Evolutionary conservation across 768 basidiomycete genomes (phyloP), one percentile per base, ranked within the genome.

Genomic region (Hygrocybe punicea): DNA sequence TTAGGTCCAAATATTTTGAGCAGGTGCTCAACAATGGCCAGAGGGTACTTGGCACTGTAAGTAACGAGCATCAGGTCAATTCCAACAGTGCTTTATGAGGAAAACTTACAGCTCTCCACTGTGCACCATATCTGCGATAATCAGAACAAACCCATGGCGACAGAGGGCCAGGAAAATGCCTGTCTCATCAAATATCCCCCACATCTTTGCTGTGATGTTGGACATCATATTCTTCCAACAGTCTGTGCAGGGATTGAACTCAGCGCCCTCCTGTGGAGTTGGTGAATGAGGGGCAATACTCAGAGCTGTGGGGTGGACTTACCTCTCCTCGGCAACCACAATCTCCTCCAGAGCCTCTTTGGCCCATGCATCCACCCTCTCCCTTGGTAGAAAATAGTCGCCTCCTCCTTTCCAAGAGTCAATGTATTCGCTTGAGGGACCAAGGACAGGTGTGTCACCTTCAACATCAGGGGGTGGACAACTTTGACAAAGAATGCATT

Each of bases 171-270:
- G 50, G 46, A 71, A 72, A 16, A 68, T 52, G 1, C 69, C 67
- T 1, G 66, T 68, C 58, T 70, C 65, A 10, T 69, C 66, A 54
- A 68, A 71, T 0, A 69, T 57, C 0, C 63, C 65, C 67, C 65
- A 69, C 64, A 66, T 67, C 17, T 53, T 55, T 3, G 59, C 53
- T 0, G 49, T 58, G 1, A 62, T 14, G 13, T 64, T 61, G 5
- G 57, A 57, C 5, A 42, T 48, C 61, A 66, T 63, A 25, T 67
- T 66, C 16, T 51, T 58, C 67, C 67, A 71, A 0, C 60, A 35
- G 4, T 58, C 52, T 1, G 34, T 57, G 33, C 70, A 71, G 1
- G 58, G 57, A 40, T 54, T 63, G 2, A 23, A 34, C 25, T 63
- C 29, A 4, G 8, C 29, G 8, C 29, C 29, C 29, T 29, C 29